Conservation (phyloP, 192 early-diverging fungal genomes). For the Backusella parvicylindrica region DNA sequence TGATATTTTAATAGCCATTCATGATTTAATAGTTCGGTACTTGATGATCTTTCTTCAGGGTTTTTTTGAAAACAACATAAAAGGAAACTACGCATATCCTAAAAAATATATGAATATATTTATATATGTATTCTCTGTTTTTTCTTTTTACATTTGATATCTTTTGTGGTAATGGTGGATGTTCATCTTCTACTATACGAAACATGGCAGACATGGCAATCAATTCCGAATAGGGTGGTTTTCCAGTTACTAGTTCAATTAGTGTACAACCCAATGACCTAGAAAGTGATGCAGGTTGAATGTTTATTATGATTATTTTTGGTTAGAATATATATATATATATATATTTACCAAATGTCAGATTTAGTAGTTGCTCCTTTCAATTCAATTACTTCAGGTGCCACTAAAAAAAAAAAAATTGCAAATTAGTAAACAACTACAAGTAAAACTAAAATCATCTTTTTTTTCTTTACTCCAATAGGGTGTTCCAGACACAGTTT, state of each 20-base stretch:
- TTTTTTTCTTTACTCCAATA: constrained; percentile 61
- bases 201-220: constrained; percentile 90
- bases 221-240: constrained; percentile 85
- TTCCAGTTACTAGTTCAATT: constrained; percentile 89
- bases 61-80: constrained; percentile 84
- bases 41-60: constrained; percentile 65
- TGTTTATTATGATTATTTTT: no score
- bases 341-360: constrained; percentile 68
- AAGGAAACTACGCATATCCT: constrained; percentile 78
- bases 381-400: constrained; percentile 89
- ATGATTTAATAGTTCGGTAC: constrained; percentile 70
- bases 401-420: constrained; percentile 44
- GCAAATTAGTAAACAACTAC: not conserved
- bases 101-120: not conserved
- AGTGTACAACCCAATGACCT: constrained; percentile 90
- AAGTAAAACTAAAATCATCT: not conserved
- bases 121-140: not conserved
- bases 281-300: not conserved
- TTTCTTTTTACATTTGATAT: constrained; percentile 53
- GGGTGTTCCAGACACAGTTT: constrained; percentile 75
- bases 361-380: constrained; percentile 84
- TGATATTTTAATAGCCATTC: constrained; percentile 63
- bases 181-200: constrained; percentile 90
- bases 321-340: no score
- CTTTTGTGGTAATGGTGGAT: constrained; percentile 79